These are phyloP conservation scores for Pseudogymnoascus sp. DNA, from an alignment of 2,329 filamentous ascomycete species.

Conservation along the genomic window DNA sequence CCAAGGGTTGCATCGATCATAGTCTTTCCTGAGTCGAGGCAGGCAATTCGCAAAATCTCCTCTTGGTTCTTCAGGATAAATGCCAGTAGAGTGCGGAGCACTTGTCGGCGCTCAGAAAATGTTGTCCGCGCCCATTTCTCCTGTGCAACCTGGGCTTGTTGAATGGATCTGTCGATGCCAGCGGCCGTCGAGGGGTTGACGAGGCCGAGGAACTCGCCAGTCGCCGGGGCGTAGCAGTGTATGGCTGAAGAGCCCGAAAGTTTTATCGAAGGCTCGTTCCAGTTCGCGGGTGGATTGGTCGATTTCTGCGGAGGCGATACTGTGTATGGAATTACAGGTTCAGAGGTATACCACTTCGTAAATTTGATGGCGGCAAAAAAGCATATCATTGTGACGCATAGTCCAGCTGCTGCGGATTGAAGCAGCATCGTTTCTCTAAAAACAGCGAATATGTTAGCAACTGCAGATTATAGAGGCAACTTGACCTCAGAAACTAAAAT, in stretches of 20 bases:
- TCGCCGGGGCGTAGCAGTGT: constrained; percentile 84
- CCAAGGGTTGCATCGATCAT: constrained; percentile 89
- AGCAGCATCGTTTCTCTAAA: neutral
- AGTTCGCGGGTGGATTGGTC: constrained; percentile 20
- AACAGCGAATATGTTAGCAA: neutral
- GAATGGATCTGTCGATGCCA: constrained; percentile 71
- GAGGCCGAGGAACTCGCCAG: constrained; percentile 71
- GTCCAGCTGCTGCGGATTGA: neutral
- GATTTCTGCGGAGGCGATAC: constrained; percentile 53
- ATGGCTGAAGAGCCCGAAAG: constrained; percentile 58
- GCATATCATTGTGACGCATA: constrained; percentile 10
- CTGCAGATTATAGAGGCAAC: neutral
- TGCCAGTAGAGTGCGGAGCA: constrained; percentile 72
- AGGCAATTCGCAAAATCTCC: constrained; percentile 74
- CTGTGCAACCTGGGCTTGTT: constrained; percentile 67
- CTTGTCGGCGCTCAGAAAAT: constrained; percentile 67
- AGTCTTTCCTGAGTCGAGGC: constrained; percentile 91
- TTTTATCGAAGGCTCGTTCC: constrained; percentile 27
- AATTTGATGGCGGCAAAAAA: constrained; percentile 19
- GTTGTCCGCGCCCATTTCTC: constrained; percentile 66
- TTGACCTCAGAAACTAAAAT: neutral
- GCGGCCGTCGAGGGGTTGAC: constrained; percentile 68
- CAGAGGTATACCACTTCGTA: constrained; percentile 20
- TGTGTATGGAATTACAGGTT: constrained; percentile 43
- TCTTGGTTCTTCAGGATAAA: constrained; percentile 85